phyloP scores from a whole-genome alignment of 1,284 basidiomycete genomes.

The Prillingera fragicola region DNA sequence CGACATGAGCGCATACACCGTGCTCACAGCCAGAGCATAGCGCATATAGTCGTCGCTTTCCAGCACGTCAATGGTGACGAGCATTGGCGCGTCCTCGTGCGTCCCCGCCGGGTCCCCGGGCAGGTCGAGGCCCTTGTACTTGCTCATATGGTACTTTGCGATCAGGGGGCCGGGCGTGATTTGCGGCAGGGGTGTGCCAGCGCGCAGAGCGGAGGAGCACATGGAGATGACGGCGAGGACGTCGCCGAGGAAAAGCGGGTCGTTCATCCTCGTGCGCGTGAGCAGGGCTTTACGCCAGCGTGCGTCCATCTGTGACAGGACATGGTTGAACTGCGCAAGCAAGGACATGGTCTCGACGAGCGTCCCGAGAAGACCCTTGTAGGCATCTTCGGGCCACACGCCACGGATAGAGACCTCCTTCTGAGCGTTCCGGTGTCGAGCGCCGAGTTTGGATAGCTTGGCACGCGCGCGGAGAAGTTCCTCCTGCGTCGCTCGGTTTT shows the following conservation, averaged over 20 bases:
- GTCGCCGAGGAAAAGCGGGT: slow-evolving; percentile 77
- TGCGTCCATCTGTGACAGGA: slow-evolving; percentile 41
- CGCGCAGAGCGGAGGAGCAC: slow-evolving; percentile 57
- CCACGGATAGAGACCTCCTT: slow-evolving; percentile 46
- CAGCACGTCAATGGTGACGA: slow-evolving; percentile 44
- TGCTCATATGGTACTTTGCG: slow-evolving; percentile 57
- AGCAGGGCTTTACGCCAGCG: slow-evolving; percentile 70
- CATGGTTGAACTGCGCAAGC: slow-evolving; percentile 45
- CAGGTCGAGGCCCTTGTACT: slow-evolving; percentile 35
- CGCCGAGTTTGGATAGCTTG: slow-evolving; percentile 38
- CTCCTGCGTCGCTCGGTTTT: slow-evolving; percentile 26
- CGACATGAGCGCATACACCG: slow-evolving; percentile 40
- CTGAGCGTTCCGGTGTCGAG: slow-evolving; percentile 42
- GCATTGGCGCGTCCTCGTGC: slow-evolving; percentile 33
- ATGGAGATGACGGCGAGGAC: slow-evolving; percentile 68
- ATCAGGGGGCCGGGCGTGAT: slow-evolving; percentile 78
- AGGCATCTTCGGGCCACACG: slow-evolving; percentile 45
- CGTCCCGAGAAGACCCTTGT: slow-evolving; percentile 37
- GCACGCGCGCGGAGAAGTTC: slow-evolving; percentile 36
- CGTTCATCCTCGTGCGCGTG: slow-evolving; percentile 65
- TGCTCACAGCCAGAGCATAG: slow-evolving; percentile 45
- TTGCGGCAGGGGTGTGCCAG: slow-evolving; percentile 71
- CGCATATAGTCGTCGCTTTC: slow-evolving; percentile 44
- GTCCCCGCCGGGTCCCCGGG: slow-evolving; percentile 34
- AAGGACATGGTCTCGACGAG: slow-evolving; percentile 42